Evolutionary conservation across 2,329 filamentous ascomycete species (phyloP), one percentile per base, ranked within the genome.

Genomic region (Talaromyces sp.): DNA sequence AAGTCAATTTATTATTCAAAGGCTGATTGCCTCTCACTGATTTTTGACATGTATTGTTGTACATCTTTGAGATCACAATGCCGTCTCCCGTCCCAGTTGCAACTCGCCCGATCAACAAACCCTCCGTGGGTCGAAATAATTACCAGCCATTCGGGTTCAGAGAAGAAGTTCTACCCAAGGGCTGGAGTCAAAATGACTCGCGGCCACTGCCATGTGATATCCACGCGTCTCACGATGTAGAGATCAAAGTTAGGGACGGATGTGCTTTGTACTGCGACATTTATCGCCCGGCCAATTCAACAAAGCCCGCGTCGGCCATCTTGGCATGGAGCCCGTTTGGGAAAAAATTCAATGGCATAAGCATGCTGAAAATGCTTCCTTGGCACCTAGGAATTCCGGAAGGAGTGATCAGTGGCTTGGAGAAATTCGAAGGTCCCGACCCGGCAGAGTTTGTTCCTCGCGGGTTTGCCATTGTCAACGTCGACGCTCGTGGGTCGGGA

Each of bases 391-490:
- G 51, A 4, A 17, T 54, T 17, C 51, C 51, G 8, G 19, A 54
- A n/a, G 51, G 51, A 13, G 27, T 32, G 9, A 32, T 54, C 10
- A 54, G 51, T 19, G 51, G 51, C n/a, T 30, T 54, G 51, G 51
- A 54, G 30, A 27, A 30, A 9, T 54, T 54, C 4, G 51, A 54
- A 32, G 51, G 51, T n/a, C 17, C 33, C 30, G 75, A 77, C 63
- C 74, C 75, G 4, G 64, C 65, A 8, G 58, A 61, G 3, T 71
- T 65, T 64, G 66, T 65, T 13, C 61, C 65, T 6, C 59, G 59
- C 15, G 69, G 69, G 2, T 71, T 67, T 58, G 69, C 68, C 44
- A 67, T 70, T 54, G 66, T 69, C 53, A 70, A 67, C 57, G 65
- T 70, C 27, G 69, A 71, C 55, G 63, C 63, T 11, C 65, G 69